Percentiles rank a stretch among this genome's conserved stretches.
Evolutionary conservation across 371 early-diverging fungal species (phyloP).

Genomic region (Mortierella sp.): DNA sequence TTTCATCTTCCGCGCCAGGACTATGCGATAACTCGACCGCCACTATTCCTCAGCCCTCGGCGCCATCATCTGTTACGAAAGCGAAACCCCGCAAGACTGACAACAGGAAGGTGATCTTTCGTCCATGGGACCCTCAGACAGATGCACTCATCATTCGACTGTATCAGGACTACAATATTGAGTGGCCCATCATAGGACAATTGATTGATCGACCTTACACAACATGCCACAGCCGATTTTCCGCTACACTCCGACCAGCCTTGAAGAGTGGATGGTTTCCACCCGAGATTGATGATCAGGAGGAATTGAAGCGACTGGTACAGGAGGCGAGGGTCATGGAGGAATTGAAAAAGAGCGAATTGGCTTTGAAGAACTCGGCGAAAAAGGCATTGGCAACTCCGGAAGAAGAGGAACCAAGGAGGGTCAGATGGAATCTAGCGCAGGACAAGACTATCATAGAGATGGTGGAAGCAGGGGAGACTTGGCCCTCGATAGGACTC

Average conservation of each 20-base stretch:
- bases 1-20: background rate
- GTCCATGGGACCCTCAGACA: conserved; percentile 14
- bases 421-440: conserved; percentile 7
- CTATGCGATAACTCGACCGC: background rate
- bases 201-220: conserved; percentile 21
- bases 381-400: background rate
- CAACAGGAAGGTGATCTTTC: background rate
- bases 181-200: conserved; percentile 31
- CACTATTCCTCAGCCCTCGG: background rate
- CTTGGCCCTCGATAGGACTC: conserved; percentile 30
- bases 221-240: conserved; percentile 22
- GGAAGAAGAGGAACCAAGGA: background rate
- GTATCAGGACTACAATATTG: conserved; percentile 13
- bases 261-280: conserved; percentile 17
- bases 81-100: background rate
- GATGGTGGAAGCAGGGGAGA: conserved; percentile 12
- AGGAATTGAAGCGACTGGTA: conserved; percentile 1
- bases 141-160: conserved; percentile 25
- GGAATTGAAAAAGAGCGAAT: background rate
- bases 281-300: conserved; percentile 19
- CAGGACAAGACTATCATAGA: conserved; percentile 20
- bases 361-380: background rate
- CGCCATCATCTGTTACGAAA: background rate
- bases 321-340: background rate
- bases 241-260: conserved; percentile 11